A percentile compares a stretch with the other conserved stretches of the same genome.
These are phyloP conservation scores for Suhomyces kilbournensis DNA, from an alignment of 805 yeast species.

Conservation along the genomic window DNA sequence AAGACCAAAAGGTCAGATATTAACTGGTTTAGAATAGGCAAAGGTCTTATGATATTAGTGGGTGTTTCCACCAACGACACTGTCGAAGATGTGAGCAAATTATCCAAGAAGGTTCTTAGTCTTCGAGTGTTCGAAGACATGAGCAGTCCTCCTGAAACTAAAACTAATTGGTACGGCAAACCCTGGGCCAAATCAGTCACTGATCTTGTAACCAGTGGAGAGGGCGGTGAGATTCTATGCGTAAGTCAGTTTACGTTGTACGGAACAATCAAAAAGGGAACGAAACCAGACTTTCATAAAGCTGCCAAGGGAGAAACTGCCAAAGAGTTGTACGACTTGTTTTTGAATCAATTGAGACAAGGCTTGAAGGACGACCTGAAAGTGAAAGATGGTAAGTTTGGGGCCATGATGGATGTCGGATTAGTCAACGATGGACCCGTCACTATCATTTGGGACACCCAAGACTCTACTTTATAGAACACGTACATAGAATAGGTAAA, in stretches of 20 bases:
- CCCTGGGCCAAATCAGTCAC: slow-evolving; percentile 73
- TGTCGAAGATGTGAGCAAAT: slow-evolving; percentile 62
- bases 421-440: slow-evolving; percentile 92
- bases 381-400: slow-evolving; percentile 87
- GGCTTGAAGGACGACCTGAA: slow-evolving; percentile 55
- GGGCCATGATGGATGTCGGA: slow-evolving; percentile 96
- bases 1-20: background rate
- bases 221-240: slow-evolving; percentile 66
- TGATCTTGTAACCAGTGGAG: slow-evolving; percentile 28
- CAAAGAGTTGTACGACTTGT: slow-evolving; percentile 48
- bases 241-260: slow-evolving; percentile 91
- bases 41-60: slow-evolving; percentile 77
- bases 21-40: slow-evolving; percentile 41
- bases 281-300: slow-evolving; percentile 90
- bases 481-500: background rate
- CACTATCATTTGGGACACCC: slow-evolving; percentile 78
- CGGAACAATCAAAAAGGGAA: slow-evolving; percentile 83
- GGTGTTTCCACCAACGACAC: slow-evolving; percentile 84
- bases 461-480: slow-evolving; percentile 21
- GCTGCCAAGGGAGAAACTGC: slow-evolving; percentile 81
- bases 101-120: slow-evolving; percentile 63
- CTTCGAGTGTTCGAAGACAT: slow-evolving; percentile 72
- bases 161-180: slow-evolving; percentile 47
- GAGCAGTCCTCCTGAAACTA: slow-evolving; percentile 43
- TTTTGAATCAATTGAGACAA: slow-evolving; percentile 44